Percentiles rank a stretch among this genome's conserved stretches.
Evolutionary conservation across 805 yeast genomes (phyloP).

Genomic region (Huiozyma sinensis): DNA sequence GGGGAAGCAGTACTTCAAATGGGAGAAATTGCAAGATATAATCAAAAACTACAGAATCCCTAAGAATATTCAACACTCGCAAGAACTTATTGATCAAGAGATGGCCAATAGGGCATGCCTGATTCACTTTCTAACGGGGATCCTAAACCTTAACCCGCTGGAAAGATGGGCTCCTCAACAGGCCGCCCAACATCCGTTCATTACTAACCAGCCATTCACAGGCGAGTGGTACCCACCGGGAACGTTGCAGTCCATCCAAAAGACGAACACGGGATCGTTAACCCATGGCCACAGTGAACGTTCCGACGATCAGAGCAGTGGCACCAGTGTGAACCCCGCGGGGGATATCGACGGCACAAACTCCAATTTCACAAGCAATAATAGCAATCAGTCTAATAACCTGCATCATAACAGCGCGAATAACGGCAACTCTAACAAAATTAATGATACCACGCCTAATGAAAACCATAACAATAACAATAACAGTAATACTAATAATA

Average conservation of each 20-base stretch:
- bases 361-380: too few relatives aligned
- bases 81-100: conserved; percentile 50
- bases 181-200: conserved; percentile 84
- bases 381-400: too few relatives aligned
- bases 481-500: conserved; percentile 2
- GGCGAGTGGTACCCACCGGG: conserved; percentile 49
- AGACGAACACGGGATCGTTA: neutral
- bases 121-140: conserved; percentile 67
- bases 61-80: conserved; percentile 35
- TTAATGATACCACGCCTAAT: too few relatives aligned
- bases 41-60: conserved; percentile 66
- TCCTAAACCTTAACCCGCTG: conserved; percentile 76
- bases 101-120: conserved; percentile 59
- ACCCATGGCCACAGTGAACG: neutral
- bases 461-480: neutral
- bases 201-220: conserved; percentile 47
- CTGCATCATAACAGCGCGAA: too few relatives aligned
- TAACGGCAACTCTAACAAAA: too few relatives aligned
- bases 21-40: conserved; percentile 56
- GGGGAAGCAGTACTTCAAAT: conserved; percentile 73
- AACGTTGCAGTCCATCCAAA: conserved; percentile 6
- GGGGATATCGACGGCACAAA: neutral
- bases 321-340: neutral
- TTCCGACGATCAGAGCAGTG: neutral
- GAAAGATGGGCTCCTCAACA: conserved; percentile 97